phyloP scores from a whole-genome alignment of 2,329 filamentous ascomycete genomes.

The Acephala macrosclerotiorum region DNA sequence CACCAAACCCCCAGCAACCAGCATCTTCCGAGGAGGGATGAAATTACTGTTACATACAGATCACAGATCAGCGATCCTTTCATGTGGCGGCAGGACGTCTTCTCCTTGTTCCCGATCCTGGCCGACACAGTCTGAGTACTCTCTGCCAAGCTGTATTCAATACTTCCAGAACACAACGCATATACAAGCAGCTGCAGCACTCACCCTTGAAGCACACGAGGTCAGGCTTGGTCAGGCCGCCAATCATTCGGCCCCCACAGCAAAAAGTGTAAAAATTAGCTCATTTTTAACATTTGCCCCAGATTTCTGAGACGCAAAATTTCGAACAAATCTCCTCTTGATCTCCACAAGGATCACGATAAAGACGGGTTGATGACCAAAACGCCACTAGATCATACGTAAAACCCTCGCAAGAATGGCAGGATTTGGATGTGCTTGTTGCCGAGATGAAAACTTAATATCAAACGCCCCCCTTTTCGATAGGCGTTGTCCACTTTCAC shows the following conservation, averaged over 20 bases:
- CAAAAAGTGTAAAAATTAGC: neutral
- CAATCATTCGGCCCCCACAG: slow-evolving; percentile 2
- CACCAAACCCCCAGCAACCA: neutral
- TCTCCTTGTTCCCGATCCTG: slow-evolving; percentile 2
- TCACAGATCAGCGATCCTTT: slow-evolving; percentile 1
- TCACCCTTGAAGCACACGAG: neutral
- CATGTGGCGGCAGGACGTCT: neutral
- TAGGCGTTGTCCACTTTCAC: neutral
- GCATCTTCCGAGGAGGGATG: too few relatives aligned
- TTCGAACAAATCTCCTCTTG: slow-evolving; percentile 6
- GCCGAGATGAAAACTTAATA: neutral
- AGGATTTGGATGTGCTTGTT: neutral
- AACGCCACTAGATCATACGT: slow-evolving; percentile 10
- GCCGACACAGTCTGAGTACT: neutral
- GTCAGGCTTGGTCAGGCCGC: neutral
- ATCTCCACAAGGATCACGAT: slow-evolving; percentile 6
- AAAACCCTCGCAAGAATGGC: neutral
- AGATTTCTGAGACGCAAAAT: slow-evolving; percentile 11
- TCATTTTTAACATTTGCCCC: neutral
- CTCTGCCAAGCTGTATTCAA: neutral
- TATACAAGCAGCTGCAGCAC: too few relatives aligned
- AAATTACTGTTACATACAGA: neutral
- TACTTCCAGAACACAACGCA: neutral
- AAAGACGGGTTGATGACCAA: slow-evolving; percentile 1
- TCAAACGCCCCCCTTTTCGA: neutral